phyloP scores from a whole-genome alignment of 1,284 basidiomycete genomes.

The Apiotrichum gracile region DNA sequence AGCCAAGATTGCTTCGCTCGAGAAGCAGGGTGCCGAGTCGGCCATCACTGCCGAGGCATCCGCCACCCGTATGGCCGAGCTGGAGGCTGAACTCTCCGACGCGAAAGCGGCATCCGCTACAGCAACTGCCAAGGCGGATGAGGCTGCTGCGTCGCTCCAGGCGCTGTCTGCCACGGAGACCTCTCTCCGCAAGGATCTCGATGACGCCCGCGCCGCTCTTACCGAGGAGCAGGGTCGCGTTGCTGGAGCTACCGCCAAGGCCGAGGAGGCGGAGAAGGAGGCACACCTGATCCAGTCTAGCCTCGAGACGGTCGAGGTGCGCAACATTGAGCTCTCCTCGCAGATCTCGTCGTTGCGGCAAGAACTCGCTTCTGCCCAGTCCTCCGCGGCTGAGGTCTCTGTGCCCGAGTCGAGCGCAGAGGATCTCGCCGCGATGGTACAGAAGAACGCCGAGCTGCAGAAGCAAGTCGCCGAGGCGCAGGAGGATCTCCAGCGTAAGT shows the following conservation, averaged over 20 bases:
- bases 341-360: conserved; percentile 4
- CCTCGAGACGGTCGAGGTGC: conserved; percentile 9
- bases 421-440: neutral
- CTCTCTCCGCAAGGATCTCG: neutral
- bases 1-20: neutral
- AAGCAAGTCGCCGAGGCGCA: conserved; percentile 18
- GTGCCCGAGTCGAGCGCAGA: neutral
- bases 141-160: neutral
- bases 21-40: neutral
- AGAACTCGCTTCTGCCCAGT: conserved; percentile 1
- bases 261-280: neutral
- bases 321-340: conserved; percentile 6
- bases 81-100: neutral
- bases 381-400: neutral
- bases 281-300: neutral
- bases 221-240: neutral
- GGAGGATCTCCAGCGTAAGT: conserved; percentile 13
- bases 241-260: neutral
- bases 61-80: neutral
- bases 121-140: neutral
- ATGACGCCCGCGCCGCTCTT: neutral
- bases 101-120: too few species aligned
- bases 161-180: neutral
- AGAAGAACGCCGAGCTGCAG: conserved; percentile 31
- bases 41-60: neutral